A percentile compares a stretch with the other conserved stretches of the same genome.
Evolutionary conservation across 2,329 filamentous ascomycete species (phyloP).

Genomic region (Leptographium procerum): DNA sequence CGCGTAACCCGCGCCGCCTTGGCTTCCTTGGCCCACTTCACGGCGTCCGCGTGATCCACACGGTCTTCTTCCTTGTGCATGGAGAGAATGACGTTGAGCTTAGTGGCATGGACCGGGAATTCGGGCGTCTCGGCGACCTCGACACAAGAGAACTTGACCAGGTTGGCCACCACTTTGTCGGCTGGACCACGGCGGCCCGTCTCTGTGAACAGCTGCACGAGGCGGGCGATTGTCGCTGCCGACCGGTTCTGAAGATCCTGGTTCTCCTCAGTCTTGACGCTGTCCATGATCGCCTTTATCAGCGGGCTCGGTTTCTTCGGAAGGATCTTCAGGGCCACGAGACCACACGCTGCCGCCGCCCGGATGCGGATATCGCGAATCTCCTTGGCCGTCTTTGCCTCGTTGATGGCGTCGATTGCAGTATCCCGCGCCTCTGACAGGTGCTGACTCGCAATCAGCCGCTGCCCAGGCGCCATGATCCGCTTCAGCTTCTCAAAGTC

Average conservation of each 20-base stretch:
- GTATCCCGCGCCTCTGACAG: constrained; percentile 66
- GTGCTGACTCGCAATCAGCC: constrained; percentile 70
- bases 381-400: constrained; percentile 68
- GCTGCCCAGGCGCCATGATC: constrained; percentile 75
- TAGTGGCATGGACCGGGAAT: constrained; percentile 69
- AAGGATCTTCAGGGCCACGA: constrained; percentile 76
- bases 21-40: constrained; percentile 79
- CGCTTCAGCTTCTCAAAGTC: constrained; percentile 87
- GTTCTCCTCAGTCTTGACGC: constrained; percentile 90
- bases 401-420: constrained; percentile 61
- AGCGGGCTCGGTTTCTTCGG: constrained; percentile 89
- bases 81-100: constrained; percentile 75
- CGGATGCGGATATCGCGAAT: constrained; percentile 76
- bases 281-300: constrained; percentile 98
- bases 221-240: constrained; percentile 67
- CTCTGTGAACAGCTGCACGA: constrained; percentile 78
- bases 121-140: constrained; percentile 97
- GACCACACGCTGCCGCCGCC: constrained; percentile 73
- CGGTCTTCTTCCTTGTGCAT: constrained; percentile 96
- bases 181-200: constrained; percentile 73
- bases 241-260: constrained; percentile 78
- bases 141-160: constrained; percentile 96
- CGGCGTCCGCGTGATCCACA: constrained; percentile 82
- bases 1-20: constrained; percentile 82
- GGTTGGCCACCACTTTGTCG: constrained; percentile 89